Percentiles rank a stretch among this genome's conserved stretches.
Evolutionary conservation across 352 stramenopile species (phyloP).

Genomic region (Globisporangium carolinianum): DNA sequence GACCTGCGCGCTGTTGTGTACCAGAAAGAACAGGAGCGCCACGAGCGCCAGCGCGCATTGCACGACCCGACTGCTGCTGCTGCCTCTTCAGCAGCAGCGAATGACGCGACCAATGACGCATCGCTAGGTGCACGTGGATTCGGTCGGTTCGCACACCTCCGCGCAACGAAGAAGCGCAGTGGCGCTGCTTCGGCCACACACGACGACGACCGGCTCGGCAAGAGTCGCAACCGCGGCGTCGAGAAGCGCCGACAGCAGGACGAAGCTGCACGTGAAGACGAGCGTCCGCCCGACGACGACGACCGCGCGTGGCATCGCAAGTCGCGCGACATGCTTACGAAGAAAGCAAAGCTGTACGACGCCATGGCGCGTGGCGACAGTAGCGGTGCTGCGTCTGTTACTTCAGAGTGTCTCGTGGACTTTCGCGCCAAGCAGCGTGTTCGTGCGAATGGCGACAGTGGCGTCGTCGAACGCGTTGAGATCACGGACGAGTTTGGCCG

Average conservation of each 20-base stretch:
- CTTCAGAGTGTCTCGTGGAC: constrained; percentile 58
- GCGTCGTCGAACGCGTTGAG: constrained; percentile 18
- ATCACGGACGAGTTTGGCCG: constrained; percentile 64
- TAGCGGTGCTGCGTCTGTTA: neutral
- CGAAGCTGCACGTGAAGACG: constrained; percentile 31
- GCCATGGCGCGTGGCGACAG: constrained; percentile 33
- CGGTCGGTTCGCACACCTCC: constrained; percentile 46
- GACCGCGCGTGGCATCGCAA: constrained; percentile 49
- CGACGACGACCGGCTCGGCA: constrained; percentile 18
- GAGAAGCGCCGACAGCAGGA: constrained; percentile 48
- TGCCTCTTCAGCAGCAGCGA: neutral
- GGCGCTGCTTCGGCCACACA: constrained; percentile 2
- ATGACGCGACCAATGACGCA: constrained; percentile 12
- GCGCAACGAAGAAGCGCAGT: constrained; percentile 21
- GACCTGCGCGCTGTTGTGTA: constrained; percentile 81
- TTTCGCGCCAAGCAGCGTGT: constrained; percentile 52
- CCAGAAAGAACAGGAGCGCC: constrained; percentile 74
- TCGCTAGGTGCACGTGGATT: constrained; percentile 6
- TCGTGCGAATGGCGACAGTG: neutral
- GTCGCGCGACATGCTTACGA: constrained; percentile 51
- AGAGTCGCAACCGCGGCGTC: constrained; percentile 42
- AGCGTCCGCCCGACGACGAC: constrained; percentile 44
- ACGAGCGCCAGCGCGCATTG: constrained; percentile 41
- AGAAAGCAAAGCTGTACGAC: constrained; percentile 77
- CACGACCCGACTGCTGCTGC: constrained; percentile 8